Evolutionary conservation across 2,329 filamentous ascomycete genomes (phyloP).

Genomic region (Scleromitrula shiraiana): DNA sequence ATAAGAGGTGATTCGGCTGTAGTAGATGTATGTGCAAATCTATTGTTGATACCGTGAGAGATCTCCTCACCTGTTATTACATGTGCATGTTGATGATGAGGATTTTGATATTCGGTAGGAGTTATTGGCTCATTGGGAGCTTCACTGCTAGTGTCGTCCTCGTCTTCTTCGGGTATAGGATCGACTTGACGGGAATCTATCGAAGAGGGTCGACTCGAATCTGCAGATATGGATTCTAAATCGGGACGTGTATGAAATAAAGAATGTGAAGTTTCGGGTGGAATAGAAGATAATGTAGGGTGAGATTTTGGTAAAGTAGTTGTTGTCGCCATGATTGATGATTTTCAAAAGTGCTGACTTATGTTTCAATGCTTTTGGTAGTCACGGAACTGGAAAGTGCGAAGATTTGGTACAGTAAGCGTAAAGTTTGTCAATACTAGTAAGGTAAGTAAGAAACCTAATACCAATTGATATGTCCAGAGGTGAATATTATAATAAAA

Average conservation of each 20-base stretch:
- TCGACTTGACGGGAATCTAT: slow-evolving; percentile 35
- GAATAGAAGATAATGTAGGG: slow-evolving; percentile 1
- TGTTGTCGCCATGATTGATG: slow-evolving; percentile 4
- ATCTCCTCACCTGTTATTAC: slow-evolving; percentile 10
- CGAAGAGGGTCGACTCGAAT: slow-evolving; percentile 17
- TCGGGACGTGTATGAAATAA: slow-evolving; percentile 4
- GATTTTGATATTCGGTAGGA: slow-evolving; percentile 49
- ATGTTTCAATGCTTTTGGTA: too few species aligned
- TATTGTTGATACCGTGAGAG: slow-evolving; percentile 4
- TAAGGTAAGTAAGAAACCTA: too few species aligned
- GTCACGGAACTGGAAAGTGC: too few species aligned
- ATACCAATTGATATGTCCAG: too few species aligned
- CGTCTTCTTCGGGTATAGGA: slow-evolving; percentile 48
- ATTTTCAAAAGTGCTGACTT: too few species aligned
- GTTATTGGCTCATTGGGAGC: slow-evolving; percentile 53
- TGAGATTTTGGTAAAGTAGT: slow-evolving; percentile 2
- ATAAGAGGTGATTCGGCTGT: slow-evolving; percentile 13
- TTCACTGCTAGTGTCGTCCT: slow-evolving; percentile 51
- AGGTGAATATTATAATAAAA: too few species aligned
- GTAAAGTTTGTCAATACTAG: too few species aligned
- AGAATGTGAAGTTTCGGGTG: not conserved
- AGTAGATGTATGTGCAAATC: not conserved
- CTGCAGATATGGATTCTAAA: slow-evolving; percentile 9
- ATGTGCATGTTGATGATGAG: slow-evolving; percentile 45
- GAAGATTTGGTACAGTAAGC: too few species aligned